Base-by-base conservation (phyloP, 257 asterid species). In the Petrea volubilis region DNA sequence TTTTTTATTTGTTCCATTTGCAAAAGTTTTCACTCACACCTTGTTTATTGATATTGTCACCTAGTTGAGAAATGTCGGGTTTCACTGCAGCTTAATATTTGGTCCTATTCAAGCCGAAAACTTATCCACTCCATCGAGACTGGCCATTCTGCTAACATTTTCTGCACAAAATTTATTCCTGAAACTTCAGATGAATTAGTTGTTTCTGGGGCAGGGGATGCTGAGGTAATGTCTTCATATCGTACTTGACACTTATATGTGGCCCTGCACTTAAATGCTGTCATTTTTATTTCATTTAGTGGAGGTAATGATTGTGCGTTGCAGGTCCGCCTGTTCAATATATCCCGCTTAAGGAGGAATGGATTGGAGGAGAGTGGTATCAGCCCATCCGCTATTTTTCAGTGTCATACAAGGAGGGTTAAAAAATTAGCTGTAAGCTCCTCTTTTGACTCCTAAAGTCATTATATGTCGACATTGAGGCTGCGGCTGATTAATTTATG, bases 171-270 rank as follows among this genome's bases (percentile, higher is more conserved):
- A 78, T 95, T 95, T 69, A 74, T 95, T 68, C 99, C 99, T 24
- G 98, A 92, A 80, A 95, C 98, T 50, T 88, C 96, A 59, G 89
- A 92, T 82, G 99, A 95, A 69, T 79, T 95, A 51, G 90, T 95
- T 67, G 96, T 87, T 79, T 95, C 97, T 85, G 99, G 97, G 68
- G 99, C 99, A 24, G 99, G 96, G 77, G 99, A 95, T 74, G 89
- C 96, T 43, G 98, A 95, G 89, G 99, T 95, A 84, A 73, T 77
- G 28, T 75, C 43, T 70, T 76, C 60, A 57, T 76, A 43, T 76
- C 62, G 46, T 27, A 66, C 63, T 68, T 13, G 60, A 29, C 59
- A 57, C 46, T 33, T 68, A 40, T 55, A 31, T 52, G 18, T 64
- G 64, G 50, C 33, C 34, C 11, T 34, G 50, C 33, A 41, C 63